Evolutionary conservation across 257 asterid genomes (phyloP).

Genomic region (Solanum etuberosum): DNA sequence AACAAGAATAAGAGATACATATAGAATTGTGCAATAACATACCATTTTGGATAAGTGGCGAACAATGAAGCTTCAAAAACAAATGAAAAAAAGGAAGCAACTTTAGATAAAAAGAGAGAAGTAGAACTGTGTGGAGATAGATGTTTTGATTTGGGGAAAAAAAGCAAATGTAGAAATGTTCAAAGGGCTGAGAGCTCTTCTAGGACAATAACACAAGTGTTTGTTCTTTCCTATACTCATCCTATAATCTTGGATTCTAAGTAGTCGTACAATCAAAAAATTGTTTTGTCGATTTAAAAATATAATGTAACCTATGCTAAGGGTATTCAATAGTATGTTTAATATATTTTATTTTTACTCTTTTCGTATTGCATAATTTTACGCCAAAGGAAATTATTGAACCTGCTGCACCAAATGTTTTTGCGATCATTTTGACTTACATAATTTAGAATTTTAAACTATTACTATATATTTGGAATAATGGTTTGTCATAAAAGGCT

Average conservation of each 20-base stretch:
- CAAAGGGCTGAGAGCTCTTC: slow-evolving; percentile 34
- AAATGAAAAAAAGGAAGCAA: slow-evolving; percentile 6
- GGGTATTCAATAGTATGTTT: not conserved
- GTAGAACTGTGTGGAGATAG: slow-evolving; percentile 1
- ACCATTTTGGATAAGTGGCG: slow-evolving; percentile 2
- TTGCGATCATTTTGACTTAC: too few relatives aligned
- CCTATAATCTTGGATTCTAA: not conserved
- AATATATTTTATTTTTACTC: not conserved
- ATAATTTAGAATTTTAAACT: too few relatives aligned
- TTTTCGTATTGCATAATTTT: too few relatives aligned
- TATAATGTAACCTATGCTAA: not conserved
- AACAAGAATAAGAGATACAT: not conserved
- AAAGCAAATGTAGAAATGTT: slow-evolving; percentile 18
- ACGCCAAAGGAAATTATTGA: too few relatives aligned
- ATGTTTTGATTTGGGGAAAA: slow-evolving; percentile 14
- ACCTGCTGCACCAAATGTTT: too few relatives aligned
- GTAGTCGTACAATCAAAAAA: not conserved
- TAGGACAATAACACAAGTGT: slow-evolving; percentile 2
- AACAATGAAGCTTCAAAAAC: not conserved
- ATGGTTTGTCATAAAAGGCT: not conserved
- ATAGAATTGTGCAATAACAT: not conserved
- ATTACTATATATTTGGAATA: too few relatives aligned
- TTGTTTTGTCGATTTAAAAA: not conserved
- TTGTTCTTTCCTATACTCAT: not conserved
- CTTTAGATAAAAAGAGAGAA: not conserved